Conservation (phyloP, 352 stramenopile genomes). For the Poterioochromonas sp. region DNA sequence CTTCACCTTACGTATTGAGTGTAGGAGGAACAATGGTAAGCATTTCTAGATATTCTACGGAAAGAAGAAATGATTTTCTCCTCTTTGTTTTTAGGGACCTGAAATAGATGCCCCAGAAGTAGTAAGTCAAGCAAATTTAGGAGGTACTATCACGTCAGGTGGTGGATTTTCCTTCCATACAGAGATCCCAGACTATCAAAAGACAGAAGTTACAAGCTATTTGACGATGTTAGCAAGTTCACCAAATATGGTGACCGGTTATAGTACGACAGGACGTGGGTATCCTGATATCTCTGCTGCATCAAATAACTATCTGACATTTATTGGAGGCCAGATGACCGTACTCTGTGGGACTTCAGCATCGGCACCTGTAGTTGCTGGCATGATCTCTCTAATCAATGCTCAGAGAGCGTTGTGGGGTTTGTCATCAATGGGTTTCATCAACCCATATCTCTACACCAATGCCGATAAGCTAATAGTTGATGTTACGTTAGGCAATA, state of each 20-base stretch:
- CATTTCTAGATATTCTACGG: not conserved
- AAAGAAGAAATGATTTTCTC: too few species aligned
- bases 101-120: conserved; percentile 41
- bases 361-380: conserved; percentile 65
- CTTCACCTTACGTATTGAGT: conserved; percentile 35
- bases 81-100: too few species aligned
- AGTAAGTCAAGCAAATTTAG: conserved; percentile 51
- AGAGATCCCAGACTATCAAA: conserved; percentile 18
- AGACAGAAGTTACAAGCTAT: not conserved
- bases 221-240: not conserved
- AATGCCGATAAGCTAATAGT: not conserved
- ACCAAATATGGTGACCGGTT: conserved; percentile 40
- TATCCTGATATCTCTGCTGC: conserved; percentile 75
- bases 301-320: conserved; percentile 57
- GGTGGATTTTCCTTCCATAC: conserved; percentile 31
- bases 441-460: conserved; percentile 56
- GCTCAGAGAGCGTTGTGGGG: conserved; percentile 55
- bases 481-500: not conserved
- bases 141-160: conserved; percentile 32
- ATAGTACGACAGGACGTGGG: conserved; percentile 66
- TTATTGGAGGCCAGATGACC: conserved; percentile 40
- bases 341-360: conserved; percentile 59
- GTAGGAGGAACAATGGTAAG: conserved; percentile 56
- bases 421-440: conserved; percentile 66
- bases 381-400: conserved; percentile 75